These are phyloP conservation scores for Chionographis japonica DNA, from an alignment of 106 monocot genomes.

Conservation along the genomic window DNA sequence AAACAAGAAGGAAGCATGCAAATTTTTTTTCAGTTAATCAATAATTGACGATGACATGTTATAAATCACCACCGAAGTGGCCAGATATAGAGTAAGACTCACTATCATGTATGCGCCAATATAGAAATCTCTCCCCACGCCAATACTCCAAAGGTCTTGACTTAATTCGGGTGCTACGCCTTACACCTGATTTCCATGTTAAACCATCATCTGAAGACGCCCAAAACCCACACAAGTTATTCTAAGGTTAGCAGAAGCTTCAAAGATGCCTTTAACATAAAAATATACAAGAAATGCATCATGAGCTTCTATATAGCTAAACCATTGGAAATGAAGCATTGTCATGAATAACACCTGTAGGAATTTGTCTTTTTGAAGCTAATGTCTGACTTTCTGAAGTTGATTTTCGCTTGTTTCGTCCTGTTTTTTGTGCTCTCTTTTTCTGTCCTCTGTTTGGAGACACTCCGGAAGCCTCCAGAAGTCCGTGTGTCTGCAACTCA, in stretches of 20 bases:
- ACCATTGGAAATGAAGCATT: background rate
- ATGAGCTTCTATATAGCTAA: too few relatives aligned
- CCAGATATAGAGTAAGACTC: constrained; percentile 17
- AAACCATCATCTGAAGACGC: background rate
- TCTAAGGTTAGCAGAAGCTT: background rate
- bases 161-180: constrained; percentile 59
- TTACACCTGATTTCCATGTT: constrained; percentile 25
- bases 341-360: constrained; percentile 23
- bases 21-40: too few relatives aligned
- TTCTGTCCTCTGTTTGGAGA: background rate
- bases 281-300: too few relatives aligned
- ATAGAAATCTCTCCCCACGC: constrained; percentile 71
- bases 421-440: background rate
- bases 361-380: constrained; percentile 26
- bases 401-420: constrained; percentile 5
- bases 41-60: too few relatives aligned
- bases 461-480: background rate
- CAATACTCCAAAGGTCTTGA: constrained; percentile 61
- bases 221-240: too few relatives aligned
- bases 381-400: constrained; percentile 13
- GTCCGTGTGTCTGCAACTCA: background rate
- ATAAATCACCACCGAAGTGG: too few relatives aligned
- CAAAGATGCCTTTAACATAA: constrained; percentile 21
- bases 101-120: constrained; percentile 71
- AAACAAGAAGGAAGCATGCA: too few relatives aligned